Evolutionary conservation across 2,329 filamentous ascomycete species (phyloP), one percentile per base, ranked within the genome.

Genomic region (Aspergillus tamarii): DNA sequence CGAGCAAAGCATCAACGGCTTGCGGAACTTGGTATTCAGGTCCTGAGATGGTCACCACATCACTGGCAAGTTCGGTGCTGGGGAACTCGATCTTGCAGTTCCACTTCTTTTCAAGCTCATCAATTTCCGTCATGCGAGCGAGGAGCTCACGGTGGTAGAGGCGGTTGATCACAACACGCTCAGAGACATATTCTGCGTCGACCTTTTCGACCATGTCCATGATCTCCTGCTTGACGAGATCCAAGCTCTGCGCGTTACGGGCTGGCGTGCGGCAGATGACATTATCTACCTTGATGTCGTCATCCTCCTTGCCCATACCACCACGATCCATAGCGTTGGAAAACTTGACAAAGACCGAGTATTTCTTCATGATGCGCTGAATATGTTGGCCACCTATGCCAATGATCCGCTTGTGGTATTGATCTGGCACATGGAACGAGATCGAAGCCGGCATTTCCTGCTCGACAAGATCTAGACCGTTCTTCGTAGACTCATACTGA

Each of bases 281-380:
- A 76, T 99, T 98, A 82, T 99, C 95, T 53, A 98, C 93, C 79
- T 97, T 97, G 81, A 97, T 92, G 76, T 99, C 95, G 75, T 99
- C 95, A 74, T 99, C 95, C 75, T 98, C 94, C 70, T 96, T 94
- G 68, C 93, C 92, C 78, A 96, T 91, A 41, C 94, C 91, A 67
- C 93, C 95, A 75, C 95, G 90, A 76, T 99, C 95, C 94, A 98
- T 98, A 19, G 95, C 95, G 72, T 99, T 99, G 68, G 93, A 97
- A 75, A 99, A 99, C 77, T 99, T 99, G 82, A 99, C 95, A 73
- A 99, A 99, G 70, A 99, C 95, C 0, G 95, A 98, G 80, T 99
- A 96, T 81, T 98, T 98, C 84, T 99, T 98, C 95, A 99, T 99
- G 82, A 99, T 98, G 61, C 94, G 92, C 79, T 99, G 95, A 70